phyloP scores from a whole-genome alignment of 2,329 filamentous ascomycete species.

The Dactylellina drechsleri region DNA sequence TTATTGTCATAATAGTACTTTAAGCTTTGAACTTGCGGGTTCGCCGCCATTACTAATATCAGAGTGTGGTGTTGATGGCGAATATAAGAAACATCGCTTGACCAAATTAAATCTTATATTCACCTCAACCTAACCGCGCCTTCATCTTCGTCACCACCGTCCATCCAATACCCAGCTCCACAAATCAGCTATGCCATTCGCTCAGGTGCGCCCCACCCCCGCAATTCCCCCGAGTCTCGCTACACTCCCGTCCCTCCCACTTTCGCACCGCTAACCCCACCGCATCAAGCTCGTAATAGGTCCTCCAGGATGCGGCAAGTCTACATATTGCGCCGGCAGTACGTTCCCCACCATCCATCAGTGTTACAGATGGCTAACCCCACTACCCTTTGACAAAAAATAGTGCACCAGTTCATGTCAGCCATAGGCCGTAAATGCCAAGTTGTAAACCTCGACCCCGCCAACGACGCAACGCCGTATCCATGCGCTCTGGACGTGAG shows the following conservation, averaged over 20 bases:
- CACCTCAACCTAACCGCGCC: too few relatives aligned
- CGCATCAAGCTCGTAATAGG: conserved; percentile 85
- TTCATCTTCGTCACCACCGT: not conserved
- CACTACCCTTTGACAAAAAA: not conserved
- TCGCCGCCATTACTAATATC: too few relatives aligned
- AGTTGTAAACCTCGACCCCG: conserved; percentile 94
- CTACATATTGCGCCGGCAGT: conserved; percentile 97
- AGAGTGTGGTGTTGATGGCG: conserved; percentile 9
- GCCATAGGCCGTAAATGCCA: conserved; percentile 95
- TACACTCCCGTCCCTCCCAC: not conserved
- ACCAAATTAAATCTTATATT: conserved; percentile 7
- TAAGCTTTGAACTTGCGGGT: too few relatives aligned
- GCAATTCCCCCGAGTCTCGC: not conserved
- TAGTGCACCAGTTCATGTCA: conserved; percentile 95
- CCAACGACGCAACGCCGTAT: conserved; percentile 92
- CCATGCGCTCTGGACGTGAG: conserved; percentile 90
- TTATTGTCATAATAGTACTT: too few relatives aligned
- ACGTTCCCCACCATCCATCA: conserved; percentile 60
- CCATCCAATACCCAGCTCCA: not conserved
- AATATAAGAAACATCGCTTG: conserved; percentile 37
- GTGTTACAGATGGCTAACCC: not conserved
- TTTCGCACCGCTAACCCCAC: conserved; percentile 31
- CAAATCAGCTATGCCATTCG: conserved; percentile 56
- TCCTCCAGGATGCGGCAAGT: conserved; percentile 95
- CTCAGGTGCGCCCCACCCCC: conserved; percentile 53